phyloP scores from a whole-genome alignment of 2,329 filamentous ascomycete genomes.

The Emmonsia crescens region DNA sequence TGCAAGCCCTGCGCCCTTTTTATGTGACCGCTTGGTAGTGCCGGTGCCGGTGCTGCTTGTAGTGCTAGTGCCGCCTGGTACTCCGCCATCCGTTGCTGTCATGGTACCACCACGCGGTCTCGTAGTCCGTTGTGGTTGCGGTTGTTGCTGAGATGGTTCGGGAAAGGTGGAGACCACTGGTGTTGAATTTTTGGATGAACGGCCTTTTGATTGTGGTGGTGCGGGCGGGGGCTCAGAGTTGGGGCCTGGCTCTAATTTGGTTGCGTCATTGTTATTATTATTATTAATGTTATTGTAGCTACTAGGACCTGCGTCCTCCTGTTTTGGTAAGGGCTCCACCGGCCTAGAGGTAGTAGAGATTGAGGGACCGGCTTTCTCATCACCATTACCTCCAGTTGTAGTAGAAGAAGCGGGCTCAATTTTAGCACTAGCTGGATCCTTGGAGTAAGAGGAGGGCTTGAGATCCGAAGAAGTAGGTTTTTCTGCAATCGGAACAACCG shows the following conservation, averaged over 20 bases:
- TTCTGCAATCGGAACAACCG: slow-evolving; percentile 16
- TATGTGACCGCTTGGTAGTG: slow-evolving; percentile 24
- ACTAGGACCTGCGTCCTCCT: slow-evolving; percentile 26
- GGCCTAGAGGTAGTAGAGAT: slow-evolving; percentile 4
- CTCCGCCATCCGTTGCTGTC: not conserved
- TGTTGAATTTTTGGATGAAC: slow-evolving; percentile 21
- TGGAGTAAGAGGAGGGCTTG: slow-evolving; percentile 40
- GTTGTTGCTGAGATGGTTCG: slow-evolving; percentile 15
- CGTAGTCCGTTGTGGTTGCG: slow-evolving; percentile 15
- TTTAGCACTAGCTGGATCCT: slow-evolving; percentile 37
- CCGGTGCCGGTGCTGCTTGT: not conserved
- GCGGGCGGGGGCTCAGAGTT: not conserved
- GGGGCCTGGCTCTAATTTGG: not conserved
- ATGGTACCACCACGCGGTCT: slow-evolving; percentile 9
- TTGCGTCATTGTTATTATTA: not conserved
- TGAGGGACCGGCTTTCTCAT: slow-evolving; percentile 15
- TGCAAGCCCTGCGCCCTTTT: slow-evolving; percentile 20
- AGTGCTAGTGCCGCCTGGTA: not conserved
- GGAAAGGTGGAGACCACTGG: slow-evolving; percentile 20
- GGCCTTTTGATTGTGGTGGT: slow-evolving; percentile 13
- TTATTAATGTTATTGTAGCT: slow-evolving; percentile 10
- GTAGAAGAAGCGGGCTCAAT: slow-evolving; percentile 21
- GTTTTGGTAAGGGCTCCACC: slow-evolving; percentile 19
- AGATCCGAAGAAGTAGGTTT: slow-evolving; percentile 34
- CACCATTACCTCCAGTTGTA: slow-evolving; percentile 17